Evolutionary conservation across 805 yeast genomes (phyloP).

Genomic region (Ogataea pilisensis): DNA sequence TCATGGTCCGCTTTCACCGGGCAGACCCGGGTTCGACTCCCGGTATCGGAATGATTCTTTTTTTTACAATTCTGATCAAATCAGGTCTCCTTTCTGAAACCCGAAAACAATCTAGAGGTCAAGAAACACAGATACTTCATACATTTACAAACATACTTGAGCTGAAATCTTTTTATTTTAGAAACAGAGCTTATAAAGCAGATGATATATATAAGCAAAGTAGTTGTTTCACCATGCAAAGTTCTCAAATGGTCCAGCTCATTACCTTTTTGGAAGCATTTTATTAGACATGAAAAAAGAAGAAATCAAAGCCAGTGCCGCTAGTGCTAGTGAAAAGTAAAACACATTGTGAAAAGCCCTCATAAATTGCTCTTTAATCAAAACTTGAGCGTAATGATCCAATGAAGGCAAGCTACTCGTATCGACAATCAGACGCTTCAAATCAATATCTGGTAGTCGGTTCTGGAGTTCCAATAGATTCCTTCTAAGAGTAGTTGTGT

Average conservation of each 20-base stretch:
- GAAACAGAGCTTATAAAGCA: too few species aligned
- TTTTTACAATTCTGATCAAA: too few species aligned
- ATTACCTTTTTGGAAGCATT: slow-evolving; percentile 38
- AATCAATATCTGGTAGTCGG: not conserved
- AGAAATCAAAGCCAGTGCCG: slow-evolving; percentile 30
- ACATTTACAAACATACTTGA: too few species aligned
- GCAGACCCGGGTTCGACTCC: slow-evolving; percentile 86
- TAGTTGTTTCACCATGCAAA: too few species aligned
- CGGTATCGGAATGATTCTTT: slow-evolving; percentile 73
- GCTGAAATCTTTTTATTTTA: too few species aligned
- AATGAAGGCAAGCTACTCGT: slow-evolving; percentile 6
- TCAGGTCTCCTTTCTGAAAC: too few species aligned
- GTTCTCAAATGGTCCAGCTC: too few species aligned
- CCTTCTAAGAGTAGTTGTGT: slow-evolving; percentile 27
- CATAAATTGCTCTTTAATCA: slow-evolving; percentile 29
- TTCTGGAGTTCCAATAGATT: slow-evolving; percentile 8
- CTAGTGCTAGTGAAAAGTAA: slow-evolving; percentile 36
- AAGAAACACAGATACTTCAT: too few species aligned
- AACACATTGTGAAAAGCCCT: slow-evolving; percentile 37
- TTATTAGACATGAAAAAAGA: slow-evolving; percentile 38
- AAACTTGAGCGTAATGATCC: slow-evolving; percentile 8
- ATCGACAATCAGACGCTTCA: not conserved
- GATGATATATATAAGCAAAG: too few species aligned
- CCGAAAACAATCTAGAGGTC: too few species aligned
- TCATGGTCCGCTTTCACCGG: slow-evolving; percentile 86